These are phyloP conservation scores for Zanthoxylum bungeanum DNA, from an alignment of 345 rosid species.

Conservation along the genomic window DNA sequence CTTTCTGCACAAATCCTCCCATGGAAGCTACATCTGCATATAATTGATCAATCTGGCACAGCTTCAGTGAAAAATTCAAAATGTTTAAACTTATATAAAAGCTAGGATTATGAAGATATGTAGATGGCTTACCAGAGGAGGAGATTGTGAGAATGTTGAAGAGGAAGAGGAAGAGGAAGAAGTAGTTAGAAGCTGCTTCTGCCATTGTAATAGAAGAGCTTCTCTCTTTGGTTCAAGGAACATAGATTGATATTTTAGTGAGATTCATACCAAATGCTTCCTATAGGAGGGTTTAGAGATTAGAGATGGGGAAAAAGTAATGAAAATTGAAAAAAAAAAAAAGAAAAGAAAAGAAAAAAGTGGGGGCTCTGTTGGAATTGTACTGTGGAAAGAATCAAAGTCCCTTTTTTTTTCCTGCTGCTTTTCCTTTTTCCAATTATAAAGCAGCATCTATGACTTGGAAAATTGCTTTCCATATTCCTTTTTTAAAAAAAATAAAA, in stretches of 20 bases:
- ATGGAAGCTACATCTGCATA: slow-evolving; percentile 25
- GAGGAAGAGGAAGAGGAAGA: slow-evolving; percentile 37
- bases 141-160: slow-evolving; percentile 36
- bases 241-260: slow-evolving; percentile 15
- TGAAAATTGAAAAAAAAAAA: slow-evolving; percentile 26
- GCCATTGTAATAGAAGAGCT: slow-evolving; percentile 48
- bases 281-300: neutral
- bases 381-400: neutral
- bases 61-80: slow-evolving; percentile 14
- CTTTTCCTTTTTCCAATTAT: neutral
- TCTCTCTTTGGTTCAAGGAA: too few species aligned
- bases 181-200: slow-evolving; percentile 23
- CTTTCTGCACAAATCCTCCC: slow-evolving; percentile 16
- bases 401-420: neutral
- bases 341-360: neutral
- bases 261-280: slow-evolving; percentile 12
- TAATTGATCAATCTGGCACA: slow-evolving; percentile 24
- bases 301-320: slow-evolving; percentile 11
- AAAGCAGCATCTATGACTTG: slow-evolving; percentile 6
- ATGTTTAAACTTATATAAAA: too few species aligned
- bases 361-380: neutral
- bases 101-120: too few species aligned
- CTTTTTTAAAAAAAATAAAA: too few species aligned
- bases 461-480: too few species aligned
- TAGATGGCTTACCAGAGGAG: slow-evolving; percentile 43